A percentile compares a stretch with the other conserved stretches of the same genome.
Conservation (phyloP, 345 rosid genomes). For the Brassica cretica region DNA sequence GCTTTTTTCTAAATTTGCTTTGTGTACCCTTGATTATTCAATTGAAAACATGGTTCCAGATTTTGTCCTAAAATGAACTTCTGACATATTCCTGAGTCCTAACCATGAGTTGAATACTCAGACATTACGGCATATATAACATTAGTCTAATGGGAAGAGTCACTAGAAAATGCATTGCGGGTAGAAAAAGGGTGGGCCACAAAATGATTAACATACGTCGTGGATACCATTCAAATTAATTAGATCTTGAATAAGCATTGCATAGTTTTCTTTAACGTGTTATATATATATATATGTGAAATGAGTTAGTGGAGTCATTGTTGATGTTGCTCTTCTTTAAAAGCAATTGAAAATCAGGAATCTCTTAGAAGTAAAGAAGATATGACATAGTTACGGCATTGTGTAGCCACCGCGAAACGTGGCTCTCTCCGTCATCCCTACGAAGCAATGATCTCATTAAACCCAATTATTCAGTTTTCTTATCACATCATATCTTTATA, state of each 20-base stretch:
- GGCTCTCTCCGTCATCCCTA: slow-evolving; percentile 30
- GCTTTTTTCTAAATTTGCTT: background rate
- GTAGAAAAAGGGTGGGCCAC: slow-evolving; percentile 24
- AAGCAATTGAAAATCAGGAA: slow-evolving; percentile 30
- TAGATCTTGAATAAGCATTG: slow-evolving; percentile 20
- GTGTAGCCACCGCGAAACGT: slow-evolving; percentile 39
- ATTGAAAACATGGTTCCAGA: background rate
- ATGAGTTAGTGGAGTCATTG: slow-evolving; percentile 38
- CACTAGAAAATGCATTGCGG: slow-evolving; percentile 20
- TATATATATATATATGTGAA: slow-evolving; percentile 10
- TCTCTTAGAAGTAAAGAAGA: slow-evolving; percentile 44
- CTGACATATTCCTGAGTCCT: background rate
- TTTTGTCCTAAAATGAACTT: background rate
- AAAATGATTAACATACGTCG: slow-evolving; percentile 39
- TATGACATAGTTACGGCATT: slow-evolving; percentile 37
- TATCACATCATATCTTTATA: too few relatives aligned
- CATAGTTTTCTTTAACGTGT: slow-evolving; percentile 24
- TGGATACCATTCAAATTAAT: slow-evolving; percentile 34
- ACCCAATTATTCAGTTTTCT: background rate
- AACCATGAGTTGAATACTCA: slow-evolving; percentile 1
- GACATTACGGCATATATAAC: background rate
- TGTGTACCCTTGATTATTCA: background rate
- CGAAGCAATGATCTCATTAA: slow-evolving; percentile 43
- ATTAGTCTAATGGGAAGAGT: background rate
- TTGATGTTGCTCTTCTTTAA: slow-evolving; percentile 31